phyloP scores from a whole-genome alignment of 169 alveolate species.

The Cryptosporidium andersoni region DNA sequence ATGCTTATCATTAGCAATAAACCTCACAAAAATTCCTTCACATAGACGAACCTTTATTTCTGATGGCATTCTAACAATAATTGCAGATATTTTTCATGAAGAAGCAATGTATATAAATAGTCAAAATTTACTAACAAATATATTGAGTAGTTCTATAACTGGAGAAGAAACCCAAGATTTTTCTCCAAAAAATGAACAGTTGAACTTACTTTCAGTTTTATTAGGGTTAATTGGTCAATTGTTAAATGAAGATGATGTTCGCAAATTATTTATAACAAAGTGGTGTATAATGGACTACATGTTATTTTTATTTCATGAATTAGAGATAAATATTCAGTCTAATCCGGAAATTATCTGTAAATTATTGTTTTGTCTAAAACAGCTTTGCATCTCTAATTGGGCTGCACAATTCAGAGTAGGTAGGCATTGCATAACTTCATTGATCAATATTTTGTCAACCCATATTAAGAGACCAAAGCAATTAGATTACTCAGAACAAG shows the following conservation, averaged over 20 bases:
- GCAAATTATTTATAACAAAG: constrained; percentile 22
- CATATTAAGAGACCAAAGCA: constrained; percentile 12
- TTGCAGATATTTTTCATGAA: constrained; percentile 57
- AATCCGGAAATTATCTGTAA: constrained; percentile 32
- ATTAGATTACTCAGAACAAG: constrained; percentile 5
- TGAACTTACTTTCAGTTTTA: constrained; percentile 33
- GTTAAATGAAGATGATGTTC: constrained; percentile 40
- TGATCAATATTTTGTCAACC: constrained; percentile 41
- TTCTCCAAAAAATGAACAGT: constrained; percentile 13
- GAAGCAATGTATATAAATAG: constrained; percentile 21
- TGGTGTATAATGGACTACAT: constrained; percentile 59
- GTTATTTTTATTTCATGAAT: constrained; percentile 28
- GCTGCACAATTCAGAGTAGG: constrained; percentile 59
- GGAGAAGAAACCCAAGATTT: not conserved
- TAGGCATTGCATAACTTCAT: constrained; percentile 51
- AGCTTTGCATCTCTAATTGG: constrained; percentile 50
- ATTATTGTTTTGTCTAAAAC: constrained; percentile 50
- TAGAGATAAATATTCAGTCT: constrained; percentile 22
- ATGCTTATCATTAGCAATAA: constrained; percentile 38
- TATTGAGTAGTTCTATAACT: not conserved
- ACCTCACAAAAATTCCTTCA: constrained; percentile 40
- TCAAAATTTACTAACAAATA: not conserved
- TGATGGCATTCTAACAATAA: constrained; percentile 39
- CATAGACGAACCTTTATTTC: constrained; percentile 31
- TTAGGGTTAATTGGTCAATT: constrained; percentile 55